Evolutionary conservation across 1,284 basidiomycete species (phyloP).

Genomic region (Lentinula novae-zelandiae): DNA sequence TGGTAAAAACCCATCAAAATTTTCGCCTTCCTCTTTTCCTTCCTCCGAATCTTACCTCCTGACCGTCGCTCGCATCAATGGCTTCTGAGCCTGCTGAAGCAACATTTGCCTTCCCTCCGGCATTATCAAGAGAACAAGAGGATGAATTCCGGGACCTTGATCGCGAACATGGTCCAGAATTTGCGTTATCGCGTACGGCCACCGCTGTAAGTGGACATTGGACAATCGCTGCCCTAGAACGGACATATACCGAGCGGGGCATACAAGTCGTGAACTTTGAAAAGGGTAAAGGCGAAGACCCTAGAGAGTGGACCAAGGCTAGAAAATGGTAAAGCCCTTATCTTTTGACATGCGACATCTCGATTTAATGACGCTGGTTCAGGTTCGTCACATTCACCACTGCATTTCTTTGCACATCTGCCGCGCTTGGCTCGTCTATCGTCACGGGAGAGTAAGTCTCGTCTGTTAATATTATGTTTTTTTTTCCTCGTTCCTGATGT

Average conservation of each 20-base stretch:
- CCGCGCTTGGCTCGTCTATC: constrained; percentile 35
- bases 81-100: constrained; percentile 35
- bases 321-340: constrained; percentile 29
- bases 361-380: neutral
- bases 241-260: constrained; percentile 21
- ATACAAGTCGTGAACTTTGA: constrained; percentile 31
- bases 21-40: neutral
- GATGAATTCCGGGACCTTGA: constrained; percentile 28
- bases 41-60: too few relatives aligned
- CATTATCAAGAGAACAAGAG: constrained; percentile 26
- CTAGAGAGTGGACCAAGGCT: constrained; percentile 29
- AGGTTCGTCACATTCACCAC: constrained; percentile 33
- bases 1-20: neutral
- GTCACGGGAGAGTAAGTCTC: constrained; percentile 32
- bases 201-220: neutral
- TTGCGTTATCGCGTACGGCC: constrained; percentile 6
- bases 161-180: constrained; percentile 20
- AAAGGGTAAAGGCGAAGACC: constrained; percentile 32
- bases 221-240: constrained; percentile 14
- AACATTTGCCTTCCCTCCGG: constrained; percentile 27
- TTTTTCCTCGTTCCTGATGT: neutral
- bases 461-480: neutral
- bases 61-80: constrained; percentile 18
- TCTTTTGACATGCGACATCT: neutral
- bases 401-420: constrained; percentile 32